Evolutionary conservation across 495 filamentous ascomycete species (phyloP), one percentile per base, ranked within the genome.

Genomic region (Daldinia vernicosa): DNA sequence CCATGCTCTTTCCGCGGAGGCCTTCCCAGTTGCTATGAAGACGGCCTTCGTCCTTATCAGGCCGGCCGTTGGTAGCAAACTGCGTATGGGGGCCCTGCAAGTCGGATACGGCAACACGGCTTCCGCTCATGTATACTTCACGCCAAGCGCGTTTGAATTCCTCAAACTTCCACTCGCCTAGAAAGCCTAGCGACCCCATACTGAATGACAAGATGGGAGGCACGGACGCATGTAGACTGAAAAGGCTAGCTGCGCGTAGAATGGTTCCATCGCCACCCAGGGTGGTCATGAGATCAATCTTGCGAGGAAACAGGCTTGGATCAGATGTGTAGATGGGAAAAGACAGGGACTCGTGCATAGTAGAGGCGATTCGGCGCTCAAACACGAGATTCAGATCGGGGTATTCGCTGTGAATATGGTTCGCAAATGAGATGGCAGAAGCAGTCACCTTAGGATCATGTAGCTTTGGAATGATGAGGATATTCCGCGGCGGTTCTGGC

Each of bases 221-320:
- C 0, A 98, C 94, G 43, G 88, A 86, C 45, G 86, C 79, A 26
- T 90, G 89, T n/a, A 89, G 91, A 15, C 92, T 90, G 81, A 98
- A 99, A 14, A 99, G 85, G 22, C 93, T 96, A 3, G 93, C 90
- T 11, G 95, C 95, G 66, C 91, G 94, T 19, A 99, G 81, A 53
- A 99, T 97, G 6, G 95, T 99, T 47, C 95, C 95, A 80, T 99
- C 95, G 65, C 95, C 95, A 43, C 95, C 95, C 51, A 99, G 86
- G 0, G 96, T 98, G 39, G 92, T 87, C 2, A 91, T 90, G 27
- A 98, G 83, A 72, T 99, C 95, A 14, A 93, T 88, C 79, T 96
- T 98, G 28, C 80, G 80, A 0, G 84, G 83, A 37, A 86, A 84
- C 15, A 81, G 77, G 40, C 43, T 74, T 22, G 86, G 78, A 14